These are phyloP conservation scores for Hypomyces perniciosus DNA, from an alignment of 2,329 filamentous ascomycete species.

Conservation along the genomic window DNA sequence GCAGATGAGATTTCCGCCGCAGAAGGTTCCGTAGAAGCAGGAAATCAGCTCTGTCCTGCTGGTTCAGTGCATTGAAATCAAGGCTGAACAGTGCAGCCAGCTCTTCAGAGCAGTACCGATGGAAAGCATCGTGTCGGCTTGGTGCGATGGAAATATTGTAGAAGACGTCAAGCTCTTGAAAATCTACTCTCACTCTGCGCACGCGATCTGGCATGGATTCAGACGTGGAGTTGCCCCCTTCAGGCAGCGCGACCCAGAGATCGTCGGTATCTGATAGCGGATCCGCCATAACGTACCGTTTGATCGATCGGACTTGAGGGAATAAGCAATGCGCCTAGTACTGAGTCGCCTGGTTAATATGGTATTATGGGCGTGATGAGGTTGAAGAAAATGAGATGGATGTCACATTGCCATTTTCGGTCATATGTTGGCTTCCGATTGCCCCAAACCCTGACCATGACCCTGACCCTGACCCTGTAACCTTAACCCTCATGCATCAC, in stretches of 20 bases:
- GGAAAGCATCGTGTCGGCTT: conserved; percentile 32
- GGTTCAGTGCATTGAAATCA: conserved; percentile 25
- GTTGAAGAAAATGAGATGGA: no score
- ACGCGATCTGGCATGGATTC: conserved; percentile 38
- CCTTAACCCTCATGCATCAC: no score
- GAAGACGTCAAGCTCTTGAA: conserved; percentile 41
- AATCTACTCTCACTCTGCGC: conserved; percentile 37
- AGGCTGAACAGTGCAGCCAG: conserved; percentile 24
- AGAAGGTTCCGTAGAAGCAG: conserved; percentile 45
- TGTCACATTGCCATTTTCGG: no score
- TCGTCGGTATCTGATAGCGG: conserved; percentile 12
- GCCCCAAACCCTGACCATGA: no score
- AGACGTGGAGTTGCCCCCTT: conserved; percentile 1
- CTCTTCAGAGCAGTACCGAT: conserved; percentile 36
- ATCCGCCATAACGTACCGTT: neutral
- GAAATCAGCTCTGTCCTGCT: conserved; percentile 44
- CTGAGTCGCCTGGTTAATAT: no score
- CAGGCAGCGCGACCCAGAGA: conserved; percentile 16
- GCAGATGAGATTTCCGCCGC: conserved; percentile 26
- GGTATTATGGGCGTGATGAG: no score
- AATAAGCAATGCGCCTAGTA: no score
- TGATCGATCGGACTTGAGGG: no score
- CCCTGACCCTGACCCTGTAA: no score
- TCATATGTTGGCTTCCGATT: no score
- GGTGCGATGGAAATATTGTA: conserved; percentile 44